These are phyloP conservation scores for Pulveroboletus sp. DNA, from an alignment of 768 basidiomycete species.

Conservation along the genomic window DNA sequence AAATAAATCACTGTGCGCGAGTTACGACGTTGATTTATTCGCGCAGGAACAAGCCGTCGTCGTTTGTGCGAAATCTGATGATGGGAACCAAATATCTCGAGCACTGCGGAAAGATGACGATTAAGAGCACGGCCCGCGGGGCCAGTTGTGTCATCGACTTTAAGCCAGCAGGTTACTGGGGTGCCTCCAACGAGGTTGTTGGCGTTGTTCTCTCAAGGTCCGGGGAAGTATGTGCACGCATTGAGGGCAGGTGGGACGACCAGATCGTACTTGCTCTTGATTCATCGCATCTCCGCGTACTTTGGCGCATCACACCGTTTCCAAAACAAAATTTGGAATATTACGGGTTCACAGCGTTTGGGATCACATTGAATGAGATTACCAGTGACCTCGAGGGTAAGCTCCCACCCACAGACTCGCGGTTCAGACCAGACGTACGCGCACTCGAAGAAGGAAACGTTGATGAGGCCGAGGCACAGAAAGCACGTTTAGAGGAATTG, in stretches of 20 bases:
- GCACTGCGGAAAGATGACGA: constrained; percentile 73
- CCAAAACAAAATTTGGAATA: constrained; percentile 64
- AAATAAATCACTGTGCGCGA: constrained; percentile 11
- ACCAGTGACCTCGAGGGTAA: constrained; percentile 57
- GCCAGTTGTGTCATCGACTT: constrained; percentile 73
- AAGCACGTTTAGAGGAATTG: constrained; percentile 65
- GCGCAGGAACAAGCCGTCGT: constrained; percentile 76
- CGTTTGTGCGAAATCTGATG: constrained; percentile 86
- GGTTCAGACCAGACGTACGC: constrained; percentile 74
- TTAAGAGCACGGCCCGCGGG: constrained; percentile 56
- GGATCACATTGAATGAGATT: constrained; percentile 78
- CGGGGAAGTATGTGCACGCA: constrained; percentile 50
- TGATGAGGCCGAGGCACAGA: constrained; percentile 67
- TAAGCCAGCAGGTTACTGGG: constrained; percentile 83
- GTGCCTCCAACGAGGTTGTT: constrained; percentile 65
- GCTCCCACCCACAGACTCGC: constrained; percentile 78
- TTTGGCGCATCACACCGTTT: constrained; percentile 76
- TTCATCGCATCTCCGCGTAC: constrained; percentile 60
- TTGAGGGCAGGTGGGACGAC: constrained; percentile 93
- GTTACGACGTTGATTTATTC: neutral
- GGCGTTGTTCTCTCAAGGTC: constrained; percentile 52
- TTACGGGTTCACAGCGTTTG: constrained; percentile 81
- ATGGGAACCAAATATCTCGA: constrained; percentile 89
- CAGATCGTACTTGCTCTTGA: constrained; percentile 66
- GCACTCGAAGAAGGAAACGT: constrained; percentile 76